Evolutionary conservation across 2,329 filamentous ascomycete genomes (phyloP).

Genomic region (Xylaria sp.): DNA sequence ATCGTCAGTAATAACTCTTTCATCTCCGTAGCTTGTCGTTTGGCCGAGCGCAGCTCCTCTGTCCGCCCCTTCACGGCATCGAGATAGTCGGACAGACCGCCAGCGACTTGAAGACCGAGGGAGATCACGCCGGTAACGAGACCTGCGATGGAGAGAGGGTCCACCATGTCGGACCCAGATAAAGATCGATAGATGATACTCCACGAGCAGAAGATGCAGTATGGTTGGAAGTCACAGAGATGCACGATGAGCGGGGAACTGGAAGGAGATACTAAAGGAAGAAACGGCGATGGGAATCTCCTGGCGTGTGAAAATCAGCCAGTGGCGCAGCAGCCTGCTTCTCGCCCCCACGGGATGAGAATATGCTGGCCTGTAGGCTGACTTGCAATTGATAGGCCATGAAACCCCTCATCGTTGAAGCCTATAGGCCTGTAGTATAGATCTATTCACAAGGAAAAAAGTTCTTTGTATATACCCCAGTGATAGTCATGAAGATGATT

Average conservation of each 20-base stretch:
- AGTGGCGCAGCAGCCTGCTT: background rate
- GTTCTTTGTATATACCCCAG: background rate
- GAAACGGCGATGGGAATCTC: background rate
- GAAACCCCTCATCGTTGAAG: background rate
- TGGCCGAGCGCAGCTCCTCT: conserved; percentile 23
- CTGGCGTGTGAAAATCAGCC: background rate
- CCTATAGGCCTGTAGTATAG: background rate
- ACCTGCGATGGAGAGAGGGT: conserved; percentile 35
- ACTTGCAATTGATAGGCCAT: background rate
- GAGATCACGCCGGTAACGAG: conserved; percentile 33
- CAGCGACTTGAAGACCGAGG: conserved; percentile 33
- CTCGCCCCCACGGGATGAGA: background rate
- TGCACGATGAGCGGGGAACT: background rate
- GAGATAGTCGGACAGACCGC: conserved; percentile 33
- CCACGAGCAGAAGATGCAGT: background rate
- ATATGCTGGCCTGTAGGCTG: background rate
- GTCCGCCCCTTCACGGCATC: conserved; percentile 31
- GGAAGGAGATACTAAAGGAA: background rate
- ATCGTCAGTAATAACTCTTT: conserved; percentile 17
- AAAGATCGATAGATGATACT: background rate
- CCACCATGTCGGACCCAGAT: conserved; percentile 25
- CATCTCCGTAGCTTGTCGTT: conserved; percentile 13
- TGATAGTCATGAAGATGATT: background rate
- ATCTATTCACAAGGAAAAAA: background rate
- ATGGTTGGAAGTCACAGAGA: background rate